phyloP scores from a whole-genome alignment of 2,329 filamentous ascomycete species.

The Alternaria brassicae region DNA sequence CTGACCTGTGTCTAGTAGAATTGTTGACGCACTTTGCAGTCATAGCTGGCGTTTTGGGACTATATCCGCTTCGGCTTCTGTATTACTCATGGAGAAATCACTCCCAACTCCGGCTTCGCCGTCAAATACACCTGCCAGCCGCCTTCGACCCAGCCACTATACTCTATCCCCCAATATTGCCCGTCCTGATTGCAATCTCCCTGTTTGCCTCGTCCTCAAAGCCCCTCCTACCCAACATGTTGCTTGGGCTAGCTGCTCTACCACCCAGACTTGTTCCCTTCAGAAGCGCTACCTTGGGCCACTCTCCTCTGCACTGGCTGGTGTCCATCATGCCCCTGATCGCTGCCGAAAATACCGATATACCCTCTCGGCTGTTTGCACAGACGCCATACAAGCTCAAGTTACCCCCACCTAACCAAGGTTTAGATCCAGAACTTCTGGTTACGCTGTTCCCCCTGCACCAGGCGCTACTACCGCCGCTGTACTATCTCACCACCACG shows the following conservation, averaged over 20 bases:
- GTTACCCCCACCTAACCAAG: slow-evolving; percentile 36
- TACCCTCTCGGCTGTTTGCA: slow-evolving; percentile 44
- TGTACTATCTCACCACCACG: slow-evolving; percentile 85
- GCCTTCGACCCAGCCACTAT: slow-evolving; percentile 91
- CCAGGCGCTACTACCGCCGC: slow-evolving; percentile 73
- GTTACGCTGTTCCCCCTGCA: slow-evolving; percentile 82
- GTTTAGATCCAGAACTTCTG: slow-evolving; percentile 64
- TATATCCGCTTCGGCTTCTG: slow-evolving; percentile 52
- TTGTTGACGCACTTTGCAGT: slow-evolving; percentile 50
- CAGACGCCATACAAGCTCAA: slow-evolving; percentile 48
- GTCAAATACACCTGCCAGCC: slow-evolving; percentile 69
- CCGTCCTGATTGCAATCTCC: slow-evolving; percentile 77
- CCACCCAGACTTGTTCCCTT: slow-evolving; percentile 76
- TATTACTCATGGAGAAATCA: slow-evolving; percentile 38
- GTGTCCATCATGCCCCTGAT: slow-evolving; percentile 74
- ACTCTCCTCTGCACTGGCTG: slow-evolving; percentile 78
- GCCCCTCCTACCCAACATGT: slow-evolving; percentile 76
- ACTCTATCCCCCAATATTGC: slow-evolving; percentile 82
- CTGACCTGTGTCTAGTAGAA: slow-evolving; percentile 44
- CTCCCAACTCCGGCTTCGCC: slow-evolving; percentile 44
- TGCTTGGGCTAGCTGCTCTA: slow-evolving; percentile 80
- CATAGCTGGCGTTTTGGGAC: slow-evolving; percentile 37
- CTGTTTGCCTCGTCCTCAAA: slow-evolving; percentile 68
- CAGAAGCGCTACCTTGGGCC: slow-evolving; percentile 62
- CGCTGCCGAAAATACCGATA: slow-evolving; percentile 56